Evolutionary conservation across 345 rosid genomes (phyloP).

Genomic region (Moricandia arvensis): DNA sequence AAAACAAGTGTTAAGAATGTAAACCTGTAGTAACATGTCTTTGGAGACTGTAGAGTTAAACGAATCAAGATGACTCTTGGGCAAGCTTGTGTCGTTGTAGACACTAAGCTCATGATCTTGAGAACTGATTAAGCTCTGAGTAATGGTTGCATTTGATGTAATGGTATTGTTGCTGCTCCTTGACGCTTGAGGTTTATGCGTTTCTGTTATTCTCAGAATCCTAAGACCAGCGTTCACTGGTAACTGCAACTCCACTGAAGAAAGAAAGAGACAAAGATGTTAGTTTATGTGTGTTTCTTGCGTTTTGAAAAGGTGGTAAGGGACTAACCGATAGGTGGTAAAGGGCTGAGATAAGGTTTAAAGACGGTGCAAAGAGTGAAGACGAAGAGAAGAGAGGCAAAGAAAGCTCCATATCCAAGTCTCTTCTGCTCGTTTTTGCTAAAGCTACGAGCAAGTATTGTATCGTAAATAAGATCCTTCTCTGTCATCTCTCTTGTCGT

Average conservation of each 20-base stretch:
- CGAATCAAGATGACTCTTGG: constrained; percentile 22
- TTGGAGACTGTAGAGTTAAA: background rate
- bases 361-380: constrained; percentile 54
- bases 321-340: constrained; percentile 52
- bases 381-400: constrained; percentile 47
- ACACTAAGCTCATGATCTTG: background rate
- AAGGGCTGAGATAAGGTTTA: constrained; percentile 54
- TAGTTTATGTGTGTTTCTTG: background rate
- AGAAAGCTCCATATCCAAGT: constrained; percentile 59
- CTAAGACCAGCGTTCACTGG: constrained; percentile 40
- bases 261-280: background rate
- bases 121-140: constrained; percentile 16
- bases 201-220: constrained; percentile 36
- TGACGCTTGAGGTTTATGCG: constrained; percentile 14
- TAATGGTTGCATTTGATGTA: constrained; percentile 12
- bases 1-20: background rate
- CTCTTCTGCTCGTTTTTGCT: constrained; percentile 63
- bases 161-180: too few relatives aligned
- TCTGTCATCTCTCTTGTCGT: constrained; percentile 23
- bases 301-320: constrained; percentile 22
- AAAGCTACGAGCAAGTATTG: constrained; percentile 70
- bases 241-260: constrained; percentile 52
- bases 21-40: too few relatives aligned
- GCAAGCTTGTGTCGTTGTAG: constrained; percentile 28
- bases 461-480: constrained; percentile 44